Percentiles rank a stretch among this genome's conserved stretches.
These are phyloP conservation scores for Suillus americanus DNA, from an alignment of 768 basidiomycete species.

Conservation along the genomic window DNA sequence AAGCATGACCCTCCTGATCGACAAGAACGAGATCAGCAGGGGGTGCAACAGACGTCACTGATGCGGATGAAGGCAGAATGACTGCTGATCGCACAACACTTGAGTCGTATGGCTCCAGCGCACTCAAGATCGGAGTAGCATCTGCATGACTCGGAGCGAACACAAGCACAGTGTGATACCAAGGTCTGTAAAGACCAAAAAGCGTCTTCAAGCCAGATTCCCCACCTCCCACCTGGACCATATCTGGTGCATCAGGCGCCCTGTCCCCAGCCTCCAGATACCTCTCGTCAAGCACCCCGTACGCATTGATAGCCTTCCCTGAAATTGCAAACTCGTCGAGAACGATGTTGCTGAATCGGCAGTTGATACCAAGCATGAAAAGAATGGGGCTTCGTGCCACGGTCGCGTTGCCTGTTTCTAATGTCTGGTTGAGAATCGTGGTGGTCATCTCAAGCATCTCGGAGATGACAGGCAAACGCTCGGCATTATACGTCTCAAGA, in stretches of 20 bases:
- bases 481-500: constrained; percentile 24
- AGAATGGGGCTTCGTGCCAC: constrained; percentile 10
- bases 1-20: constrained; percentile 35
- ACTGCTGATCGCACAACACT: constrained; percentile 1
- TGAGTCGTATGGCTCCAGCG: not conserved
- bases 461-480: constrained; percentile 29
- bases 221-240: constrained; percentile 15
- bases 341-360: constrained; percentile 14
- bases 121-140: constrained; percentile 4
- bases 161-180: constrained; percentile 12
- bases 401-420: constrained; percentile 7
- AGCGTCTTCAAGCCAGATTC: constrained; percentile 15
- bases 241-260: constrained; percentile 14
- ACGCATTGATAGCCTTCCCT: constrained; percentile 4
- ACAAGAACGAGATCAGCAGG: constrained; percentile 32
- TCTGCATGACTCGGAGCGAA: constrained; percentile 6
- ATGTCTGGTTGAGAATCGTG: constrained; percentile 10
- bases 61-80: not conserved
- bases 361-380: constrained; percentile 33
- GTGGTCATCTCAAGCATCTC: constrained; percentile 27
- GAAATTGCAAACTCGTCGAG: constrained; percentile 5
- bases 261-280: constrained; percentile 9
- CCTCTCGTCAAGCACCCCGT: constrained; percentile 14
- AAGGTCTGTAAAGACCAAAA: constrained; percentile 29
- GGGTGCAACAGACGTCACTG: not conserved